Conservation (phyloP, 768 basidiomycete genomes). For the Arthromyces matolae region DNA sequence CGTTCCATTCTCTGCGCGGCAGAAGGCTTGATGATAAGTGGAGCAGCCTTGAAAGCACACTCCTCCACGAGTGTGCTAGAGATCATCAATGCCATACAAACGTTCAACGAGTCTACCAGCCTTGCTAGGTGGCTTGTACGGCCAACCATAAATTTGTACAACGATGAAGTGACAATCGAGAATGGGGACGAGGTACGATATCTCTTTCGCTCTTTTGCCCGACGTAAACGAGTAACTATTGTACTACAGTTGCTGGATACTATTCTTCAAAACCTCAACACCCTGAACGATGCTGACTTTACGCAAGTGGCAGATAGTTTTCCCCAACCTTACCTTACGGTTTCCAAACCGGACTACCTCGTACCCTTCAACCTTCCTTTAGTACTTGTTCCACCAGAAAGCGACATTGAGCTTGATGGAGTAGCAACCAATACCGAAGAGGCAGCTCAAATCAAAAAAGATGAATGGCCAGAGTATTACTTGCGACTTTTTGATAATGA, state of each 20-base stretch:
- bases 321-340: conserved; percentile 61
- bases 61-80: conserved; percentile 57
- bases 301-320: conserved; percentile 51
- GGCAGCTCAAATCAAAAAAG: conserved; percentile 70
- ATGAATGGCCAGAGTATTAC: conserved; percentile 78
- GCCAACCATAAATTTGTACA: conserved; percentile 53
- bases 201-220: neutral
- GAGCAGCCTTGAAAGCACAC: conserved; percentile 58
- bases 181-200: conserved; percentile 64
- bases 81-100: conserved; percentile 68
- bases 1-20: no score
- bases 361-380: conserved; percentile 67
- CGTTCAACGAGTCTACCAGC: conserved; percentile 60
- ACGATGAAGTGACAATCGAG: conserved; percentile 38
- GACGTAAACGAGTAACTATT: conserved; percentile 1
- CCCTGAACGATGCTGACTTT: conserved; percentile 61
- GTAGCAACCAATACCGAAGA: conserved; percentile 67
- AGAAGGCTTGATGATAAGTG: conserved; percentile 78
- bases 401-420: conserved; percentile 68
- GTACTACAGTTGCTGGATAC: conserved; percentile 65
- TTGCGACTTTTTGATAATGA: conserved; percentile 64
- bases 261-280: conserved; percentile 58
- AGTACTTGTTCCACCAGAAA: conserved; percentile 84
- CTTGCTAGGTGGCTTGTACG: conserved; percentile 64
- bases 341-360: conserved; percentile 40